phyloP scores from a whole-genome alignment of 169 alveolate species.

The Plasmodium reichenowi region DNA sequence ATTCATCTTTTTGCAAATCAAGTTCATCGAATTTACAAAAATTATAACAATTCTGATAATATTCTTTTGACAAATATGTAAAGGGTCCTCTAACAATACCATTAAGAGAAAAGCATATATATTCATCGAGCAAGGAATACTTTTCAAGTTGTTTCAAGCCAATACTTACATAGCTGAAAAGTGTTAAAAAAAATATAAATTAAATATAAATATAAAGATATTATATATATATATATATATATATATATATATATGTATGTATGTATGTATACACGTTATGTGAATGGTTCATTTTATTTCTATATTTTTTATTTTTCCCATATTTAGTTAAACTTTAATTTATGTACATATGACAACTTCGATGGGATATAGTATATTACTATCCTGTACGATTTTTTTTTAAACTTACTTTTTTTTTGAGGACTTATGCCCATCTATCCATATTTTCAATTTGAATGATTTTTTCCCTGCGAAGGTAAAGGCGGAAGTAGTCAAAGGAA shows the following conservation, averaged over 20 bases:
- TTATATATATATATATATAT: background rate
- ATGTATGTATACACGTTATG: background rate
- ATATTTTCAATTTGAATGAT: constrained; percentile 71
- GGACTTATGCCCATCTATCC: constrained; percentile 78
- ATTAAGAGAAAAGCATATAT: constrained; percentile 65
- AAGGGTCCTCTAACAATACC: constrained; percentile 71
- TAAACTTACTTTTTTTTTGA: constrained; percentile 63
- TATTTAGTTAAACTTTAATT: no score
- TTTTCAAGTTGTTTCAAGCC: constrained; percentile 64
- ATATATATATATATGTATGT: background rate
- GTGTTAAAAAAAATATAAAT: background rate
- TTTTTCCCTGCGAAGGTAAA: constrained; percentile 76
- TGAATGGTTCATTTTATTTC: no score
- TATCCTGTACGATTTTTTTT: no score
- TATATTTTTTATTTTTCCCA: no score
- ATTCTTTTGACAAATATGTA: constrained; percentile 56
- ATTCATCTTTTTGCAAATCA: constrained; percentile 62
- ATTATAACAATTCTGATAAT: constrained; percentile 63
- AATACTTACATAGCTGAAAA: constrained; percentile 62
- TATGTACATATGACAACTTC: no score
- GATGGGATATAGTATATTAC: no score
- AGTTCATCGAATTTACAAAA: constrained; percentile 72
- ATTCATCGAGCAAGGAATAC: constrained; percentile 63
- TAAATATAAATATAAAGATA: no score
- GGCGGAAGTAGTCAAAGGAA: constrained; percentile 72